Evolutionary conservation across 768 basidiomycete genomes (phyloP).

Genomic region (Chlorophyllum brunneum): DNA sequence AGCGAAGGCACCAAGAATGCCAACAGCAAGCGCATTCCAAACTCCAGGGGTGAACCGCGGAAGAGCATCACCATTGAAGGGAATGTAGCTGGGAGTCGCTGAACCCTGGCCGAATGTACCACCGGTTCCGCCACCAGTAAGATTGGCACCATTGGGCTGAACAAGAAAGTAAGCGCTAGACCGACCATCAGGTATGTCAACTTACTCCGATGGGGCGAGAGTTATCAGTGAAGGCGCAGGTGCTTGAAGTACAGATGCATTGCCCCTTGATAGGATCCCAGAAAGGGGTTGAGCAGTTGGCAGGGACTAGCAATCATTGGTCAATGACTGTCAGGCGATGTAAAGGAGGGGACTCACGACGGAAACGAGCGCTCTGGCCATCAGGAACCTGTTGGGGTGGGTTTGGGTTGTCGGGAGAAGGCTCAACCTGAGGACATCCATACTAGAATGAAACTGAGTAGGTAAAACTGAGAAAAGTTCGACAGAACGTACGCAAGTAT

Average conservation of each 20-base stretch:
- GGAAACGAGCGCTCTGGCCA: slow-evolving; percentile 44
- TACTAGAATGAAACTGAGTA: slow-evolving; percentile 41
- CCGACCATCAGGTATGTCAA: neutral
- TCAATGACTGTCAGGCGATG: neutral
- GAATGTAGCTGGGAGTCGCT: slow-evolving; percentile 35
- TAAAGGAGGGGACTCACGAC: slow-evolving; percentile 42
- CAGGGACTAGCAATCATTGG: slow-evolving; percentile 41
- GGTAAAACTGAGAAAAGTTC: neutral
- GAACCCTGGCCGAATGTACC: slow-evolving; percentile 10
- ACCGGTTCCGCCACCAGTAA: slow-evolving; percentile 16
- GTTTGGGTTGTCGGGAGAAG: slow-evolving; percentile 59
- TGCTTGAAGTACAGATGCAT: slow-evolving; percentile 55
- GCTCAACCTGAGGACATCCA: slow-evolving; percentile 58
- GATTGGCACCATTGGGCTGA: slow-evolving; percentile 16
- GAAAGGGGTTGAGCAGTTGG: slow-evolving; percentile 74
- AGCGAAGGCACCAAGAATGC: slow-evolving; percentile 31
- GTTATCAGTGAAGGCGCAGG: slow-evolving; percentile 61
- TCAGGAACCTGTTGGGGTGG: slow-evolving; percentile 51
- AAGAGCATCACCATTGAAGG: slow-evolving; percentile 45
- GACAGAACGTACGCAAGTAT: slow-evolving; percentile 58
- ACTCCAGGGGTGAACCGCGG: slow-evolving; percentile 27
- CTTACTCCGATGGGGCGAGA: slow-evolving; percentile 33
- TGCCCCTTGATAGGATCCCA: slow-evolving; percentile 72
- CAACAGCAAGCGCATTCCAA: slow-evolving; percentile 31
- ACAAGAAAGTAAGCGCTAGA: neutral